Base-by-base conservation (phyloP, 2,329 filamentous ascomycete species). In the Cercospora sp. region DNA sequence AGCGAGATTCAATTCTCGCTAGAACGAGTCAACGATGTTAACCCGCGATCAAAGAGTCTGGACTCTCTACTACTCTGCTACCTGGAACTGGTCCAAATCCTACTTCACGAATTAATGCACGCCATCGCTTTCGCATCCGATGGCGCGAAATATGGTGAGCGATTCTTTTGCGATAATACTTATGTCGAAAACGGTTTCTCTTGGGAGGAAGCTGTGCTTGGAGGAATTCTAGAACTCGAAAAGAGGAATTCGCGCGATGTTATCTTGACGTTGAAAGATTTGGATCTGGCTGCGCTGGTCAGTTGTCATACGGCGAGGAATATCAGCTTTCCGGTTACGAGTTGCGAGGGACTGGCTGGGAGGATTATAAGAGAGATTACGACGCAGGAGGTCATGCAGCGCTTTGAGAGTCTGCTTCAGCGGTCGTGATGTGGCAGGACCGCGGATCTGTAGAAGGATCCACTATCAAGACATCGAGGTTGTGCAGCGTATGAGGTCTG, bases 91-190 rank as follows among this genome's bases (percentile, higher is more conserved):
- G 62, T 53, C 4, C 51, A 57, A 18, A 64, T 53, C 6, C 33
- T 64, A 4, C 18, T 64, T 3, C 62, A 64, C 26, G 62, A 64
- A 30, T 36, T 64, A 18, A 45, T 64, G 30, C 62, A 64, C 36
- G 62, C 51, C 5, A 64, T 64, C 10, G 53, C 33, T 3, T 64
- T 58, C 39, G 62, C 62, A 10, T 33, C 31, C 1, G 31, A 53
- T 13, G 62, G 51, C 3, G 28, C 31, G 33, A 58, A 48, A 16
- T 53, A 31, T 20, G 62, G 51, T 7, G 62, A 64, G n/a, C 18
- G 51, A 16, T 64, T 57, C 20, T 57, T 64, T 30, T 53, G 30
- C 31, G 62, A 36, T 6, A 36, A 64, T 8, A 30, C 31, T 9
- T 64, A 58, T 31, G 62, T 57, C 6, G 62, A 64, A 7, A 58